These are phyloP conservation scores for Maudiozyma serrabonitensis DNA, from an alignment of 805 yeast genomes.

Conservation along the genomic window DNA sequence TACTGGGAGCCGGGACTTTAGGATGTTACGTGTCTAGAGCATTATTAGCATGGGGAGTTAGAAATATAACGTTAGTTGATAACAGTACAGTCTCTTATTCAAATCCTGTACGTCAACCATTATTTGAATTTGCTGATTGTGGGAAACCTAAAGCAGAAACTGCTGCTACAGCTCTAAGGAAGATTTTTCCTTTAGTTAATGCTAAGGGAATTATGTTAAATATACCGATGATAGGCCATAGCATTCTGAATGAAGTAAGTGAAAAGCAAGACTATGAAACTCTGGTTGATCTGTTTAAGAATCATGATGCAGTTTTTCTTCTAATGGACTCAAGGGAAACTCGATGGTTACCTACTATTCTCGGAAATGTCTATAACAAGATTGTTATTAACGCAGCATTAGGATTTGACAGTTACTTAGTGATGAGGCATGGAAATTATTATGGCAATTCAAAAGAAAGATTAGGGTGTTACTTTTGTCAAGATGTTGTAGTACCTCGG, in stretches of 20 bases:
- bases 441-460: conserved; percentile 27
- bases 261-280: conserved; percentile 44
- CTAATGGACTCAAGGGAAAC: conserved; percentile 93
- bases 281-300: conserved; percentile 43
- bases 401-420: conserved; percentile 89
- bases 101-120: conserved; percentile 91
- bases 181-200: conserved; percentile 69
- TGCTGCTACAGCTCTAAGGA: conserved; percentile 65
- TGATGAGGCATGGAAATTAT: conserved; percentile 80
- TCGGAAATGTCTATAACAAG: conserved; percentile 59
- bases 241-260: conserved; percentile 46
- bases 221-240: conserved; percentile 96
- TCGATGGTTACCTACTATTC: conserved; percentile 92
- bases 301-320: conserved; percentile 70
- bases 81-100: conserved; percentile 82
- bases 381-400: conserved; percentile 84
- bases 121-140: conserved; percentile 76
- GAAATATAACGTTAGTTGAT: conserved; percentile 79
- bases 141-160: conserved; percentile 68
- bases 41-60: conserved; percentile 89
- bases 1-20: conserved; percentile 93
- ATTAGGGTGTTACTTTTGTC: conserved; percentile 91
- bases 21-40: conserved; percentile 88
- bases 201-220: conserved; percentile 56
- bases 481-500: conserved; percentile 89